Evolutionary conservation across 164 flowering plant species (phyloP), one percentile per base, ranked within the genome.

Genomic region (Macadamia tetraphylla): DNA sequence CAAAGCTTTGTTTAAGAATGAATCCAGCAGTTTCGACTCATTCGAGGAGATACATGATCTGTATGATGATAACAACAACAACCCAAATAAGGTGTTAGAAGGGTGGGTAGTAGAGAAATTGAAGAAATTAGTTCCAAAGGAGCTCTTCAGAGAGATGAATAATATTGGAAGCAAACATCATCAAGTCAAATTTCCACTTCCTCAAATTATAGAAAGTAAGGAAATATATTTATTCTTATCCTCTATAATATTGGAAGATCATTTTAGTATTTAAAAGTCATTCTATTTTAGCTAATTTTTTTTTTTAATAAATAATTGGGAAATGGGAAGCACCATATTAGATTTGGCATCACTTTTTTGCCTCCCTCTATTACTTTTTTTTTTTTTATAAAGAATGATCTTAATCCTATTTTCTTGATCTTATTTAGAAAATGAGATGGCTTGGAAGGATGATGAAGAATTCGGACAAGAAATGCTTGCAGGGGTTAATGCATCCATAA

Each of bases 371-470:
- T 23, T 23, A 23, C 23, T 23, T 23, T 23, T 23, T 23, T 23
- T 23, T 23, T 23, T 23, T 23, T 23, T 23, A 23, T 23, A 23
- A 23, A 23, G 23, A 23, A 23, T 23, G 23, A 0, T 23, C 23
- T 23, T 23, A 23, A 23, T 23, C 23, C 23, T 23, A 23, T 23
- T 23, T 23, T 23, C 23, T 23, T 23, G 23, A 23, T 23, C 23
- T 23, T 23, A 23, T 23, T 23, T 23, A 23, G 23, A 23, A 9
- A 76, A 82, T 55, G 80, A 81, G 75, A 46, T 79, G 15, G 95
- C 90, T n/a, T 91, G 97, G 97, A 81, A 81, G 67, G 83, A 89
- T 12, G 97, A 91, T 63, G 91, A 79, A 73, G 97, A 91, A 79
- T 91, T 88, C 65, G 86, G 79, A 5, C 78, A 96, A 71, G 92